These are phyloP conservation scores for Camillea tinctor DNA, from an alignment of 2,329 filamentous ascomycete species.

Conservation along the genomic window DNA sequence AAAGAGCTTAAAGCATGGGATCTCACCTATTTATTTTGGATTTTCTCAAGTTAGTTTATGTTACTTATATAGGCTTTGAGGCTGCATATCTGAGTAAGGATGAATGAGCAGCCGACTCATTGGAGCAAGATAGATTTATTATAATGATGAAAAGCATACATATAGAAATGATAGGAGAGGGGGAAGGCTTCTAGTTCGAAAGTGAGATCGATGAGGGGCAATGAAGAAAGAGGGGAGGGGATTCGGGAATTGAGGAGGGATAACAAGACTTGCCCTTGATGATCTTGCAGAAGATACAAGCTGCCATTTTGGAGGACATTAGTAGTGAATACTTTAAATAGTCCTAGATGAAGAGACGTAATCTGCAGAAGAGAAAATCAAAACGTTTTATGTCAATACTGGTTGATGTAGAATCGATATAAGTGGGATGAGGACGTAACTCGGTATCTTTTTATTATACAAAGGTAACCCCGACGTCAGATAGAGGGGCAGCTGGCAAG, in stretches of 20 bases:
- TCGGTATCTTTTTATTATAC: background rate
- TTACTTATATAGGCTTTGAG: too few relatives aligned
- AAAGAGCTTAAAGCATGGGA: slow-evolving; percentile 94
- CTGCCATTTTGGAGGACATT: slow-evolving; percentile 49
- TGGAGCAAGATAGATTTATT: background rate
- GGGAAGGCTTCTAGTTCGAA: background rate
- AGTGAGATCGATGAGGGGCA: background rate
- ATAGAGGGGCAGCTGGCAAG: background rate
- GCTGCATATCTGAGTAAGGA: too few relatives aligned
- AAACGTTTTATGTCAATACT: background rate
- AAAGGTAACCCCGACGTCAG: background rate
- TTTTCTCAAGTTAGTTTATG: background rate
- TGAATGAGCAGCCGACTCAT: too few relatives aligned
- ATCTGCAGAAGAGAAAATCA: background rate
- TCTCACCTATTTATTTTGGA: slow-evolving; percentile 65
- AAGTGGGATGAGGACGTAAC: background rate
- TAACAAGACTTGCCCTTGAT: slow-evolving; percentile 67
- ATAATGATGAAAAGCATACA: background rate
- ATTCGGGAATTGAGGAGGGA: background rate
- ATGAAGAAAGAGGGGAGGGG: background rate
- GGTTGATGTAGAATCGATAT: background rate
- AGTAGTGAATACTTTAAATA: background rate
- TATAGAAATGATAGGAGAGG: background rate
- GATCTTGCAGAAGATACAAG: slow-evolving; percentile 98
- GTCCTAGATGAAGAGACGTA: slow-evolving; percentile 6